phyloP scores from a whole-genome alignment of 108 stramenopile species.

The Licmophora abbreviata region DNA sequence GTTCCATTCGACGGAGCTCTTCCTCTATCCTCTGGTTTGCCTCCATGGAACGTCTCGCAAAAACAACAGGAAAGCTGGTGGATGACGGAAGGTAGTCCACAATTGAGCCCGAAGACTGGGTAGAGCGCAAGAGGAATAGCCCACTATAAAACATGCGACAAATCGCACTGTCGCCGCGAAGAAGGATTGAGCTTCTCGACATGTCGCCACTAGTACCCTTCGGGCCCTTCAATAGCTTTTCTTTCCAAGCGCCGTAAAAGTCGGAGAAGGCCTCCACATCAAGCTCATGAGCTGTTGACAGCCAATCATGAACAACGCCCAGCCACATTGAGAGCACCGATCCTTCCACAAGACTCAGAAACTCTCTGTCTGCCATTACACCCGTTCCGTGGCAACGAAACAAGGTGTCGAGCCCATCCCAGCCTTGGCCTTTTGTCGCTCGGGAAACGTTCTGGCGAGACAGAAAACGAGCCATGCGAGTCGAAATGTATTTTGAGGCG shows the following conservation, averaged over 20 bases:
- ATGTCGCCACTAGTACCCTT: too few species aligned
- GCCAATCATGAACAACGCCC: conserved; percentile 14
- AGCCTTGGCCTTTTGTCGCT: conserved; percentile 21
- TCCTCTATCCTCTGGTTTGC: conserved; percentile 17
- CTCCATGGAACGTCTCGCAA: conserved; percentile 39
- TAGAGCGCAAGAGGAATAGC: conserved; percentile 31
- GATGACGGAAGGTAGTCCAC: too few species aligned
- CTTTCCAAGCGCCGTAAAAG: conserved; percentile 52
- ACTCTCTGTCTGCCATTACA: conserved; percentile 47
- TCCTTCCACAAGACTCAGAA: conserved; percentile 68
- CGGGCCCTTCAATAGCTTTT: conserved; percentile 13
- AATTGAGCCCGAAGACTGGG: background rate
- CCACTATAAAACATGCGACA: conserved; percentile 66
- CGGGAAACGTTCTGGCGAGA: conserved; percentile 13
- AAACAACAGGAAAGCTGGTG: conserved; percentile 30
- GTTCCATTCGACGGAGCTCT: conserved; percentile 8
- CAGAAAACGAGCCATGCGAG: conserved; percentile 40
- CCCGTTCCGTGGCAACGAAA: conserved; percentile 30
- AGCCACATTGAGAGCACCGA: conserved; percentile 53
- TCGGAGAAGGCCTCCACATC: conserved; percentile 14
- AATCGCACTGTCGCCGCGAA: conserved; percentile 39
- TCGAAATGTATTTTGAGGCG: conserved; percentile 38
- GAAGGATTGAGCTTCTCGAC: too few species aligned
- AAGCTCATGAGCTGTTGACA: conserved; percentile 6
- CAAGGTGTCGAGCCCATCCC: conserved; percentile 19